These are phyloP conservation scores for Scheffersomyces cryptocercus DNA, from an alignment of 1,139 yeast genomes.

Conservation along the genomic window DNA sequence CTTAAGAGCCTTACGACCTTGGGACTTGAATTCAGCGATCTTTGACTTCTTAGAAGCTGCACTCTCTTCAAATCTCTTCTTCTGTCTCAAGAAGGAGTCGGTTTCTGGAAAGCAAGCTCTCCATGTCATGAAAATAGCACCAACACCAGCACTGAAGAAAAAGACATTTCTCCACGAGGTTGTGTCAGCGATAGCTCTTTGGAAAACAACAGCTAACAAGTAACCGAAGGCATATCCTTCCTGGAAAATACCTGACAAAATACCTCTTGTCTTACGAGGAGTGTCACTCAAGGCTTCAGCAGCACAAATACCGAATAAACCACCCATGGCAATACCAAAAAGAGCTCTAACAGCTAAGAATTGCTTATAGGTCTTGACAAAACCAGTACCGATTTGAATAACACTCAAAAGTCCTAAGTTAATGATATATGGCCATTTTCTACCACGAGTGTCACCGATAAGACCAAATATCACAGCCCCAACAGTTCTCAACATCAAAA, in stretches of 20 bases:
- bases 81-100: constrained; percentile 31
- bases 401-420: constrained; percentile 32
- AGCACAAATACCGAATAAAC: constrained; percentile 39
- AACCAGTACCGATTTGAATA: constrained; percentile 44
- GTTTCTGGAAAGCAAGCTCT: constrained; percentile 40
- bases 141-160: constrained; percentile 47
- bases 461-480: constrained; percentile 43
- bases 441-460: constrained; percentile 39
- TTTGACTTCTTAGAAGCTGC: constrained; percentile 13
- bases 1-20: constrained; percentile 29
- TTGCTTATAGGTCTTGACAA: constrained; percentile 36
- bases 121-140: constrained; percentile 38
- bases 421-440: constrained; percentile 39
- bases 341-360: constrained; percentile 43
- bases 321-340: constrained; percentile 48
- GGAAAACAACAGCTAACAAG: constrained; percentile 42
- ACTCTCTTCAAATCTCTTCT: constrained; percentile 18
- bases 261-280: constrained; percentile 39
- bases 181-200: constrained; percentile 38
- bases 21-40: constrained; percentile 14
- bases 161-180: constrained; percentile 43
- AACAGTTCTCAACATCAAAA: constrained; percentile 45
- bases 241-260: constrained; percentile 43
- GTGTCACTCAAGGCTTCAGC: constrained; percentile 43
- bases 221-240: constrained; percentile 49